Evolutionary conservation across 2,329 filamentous ascomycete genomes (phyloP).

Genomic region (Penicillium rolfsii): DNA sequence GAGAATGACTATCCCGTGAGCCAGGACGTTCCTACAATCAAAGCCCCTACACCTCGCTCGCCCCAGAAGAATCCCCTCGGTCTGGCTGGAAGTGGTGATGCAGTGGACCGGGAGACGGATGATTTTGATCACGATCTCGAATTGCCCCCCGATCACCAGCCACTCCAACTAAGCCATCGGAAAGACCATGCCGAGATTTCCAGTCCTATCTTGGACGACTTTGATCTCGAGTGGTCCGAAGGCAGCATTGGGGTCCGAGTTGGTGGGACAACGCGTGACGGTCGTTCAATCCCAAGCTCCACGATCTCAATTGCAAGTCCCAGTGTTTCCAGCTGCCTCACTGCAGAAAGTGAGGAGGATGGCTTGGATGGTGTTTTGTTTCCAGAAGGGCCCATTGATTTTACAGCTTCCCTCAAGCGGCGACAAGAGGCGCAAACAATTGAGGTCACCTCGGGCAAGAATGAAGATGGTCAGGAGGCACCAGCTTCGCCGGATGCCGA

Average conservation of each 20-base stretch:
- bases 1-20: slow-evolving; percentile 64
- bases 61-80: slow-evolving; percentile 55
- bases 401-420: slow-evolving; percentile 75
- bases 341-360: slow-evolving; percentile 90
- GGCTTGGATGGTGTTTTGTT: slow-evolving; percentile 86
- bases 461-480: slow-evolving; percentile 26
- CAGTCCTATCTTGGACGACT: slow-evolving; percentile 68
- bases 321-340: slow-evolving; percentile 88
- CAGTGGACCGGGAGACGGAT: slow-evolving; percentile 55
- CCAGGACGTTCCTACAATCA: slow-evolving; percentile 69
- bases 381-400: slow-evolving; percentile 80
- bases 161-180: slow-evolving; percentile 63
- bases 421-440: slow-evolving; percentile 58
- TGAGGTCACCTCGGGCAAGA: slow-evolving; percentile 34
- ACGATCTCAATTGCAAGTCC: slow-evolving; percentile 88
- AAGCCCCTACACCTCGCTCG: slow-evolving; percentile 62
- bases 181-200: slow-evolving; percentile 67
- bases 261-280: slow-evolving; percentile 80
- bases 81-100: slow-evolving; percentile 57
- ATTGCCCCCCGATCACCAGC: slow-evolving; percentile 66
- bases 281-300: slow-evolving; percentile 79
- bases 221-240: slow-evolving; percentile 85
- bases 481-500: slow-evolving; percentile 53
- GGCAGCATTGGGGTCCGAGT: slow-evolving; percentile 89
- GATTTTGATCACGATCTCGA: slow-evolving; percentile 75